Evolutionary conservation across 495 filamentous ascomycete genomes (phyloP).

Genomic region (Acidiella bohemica): DNA sequence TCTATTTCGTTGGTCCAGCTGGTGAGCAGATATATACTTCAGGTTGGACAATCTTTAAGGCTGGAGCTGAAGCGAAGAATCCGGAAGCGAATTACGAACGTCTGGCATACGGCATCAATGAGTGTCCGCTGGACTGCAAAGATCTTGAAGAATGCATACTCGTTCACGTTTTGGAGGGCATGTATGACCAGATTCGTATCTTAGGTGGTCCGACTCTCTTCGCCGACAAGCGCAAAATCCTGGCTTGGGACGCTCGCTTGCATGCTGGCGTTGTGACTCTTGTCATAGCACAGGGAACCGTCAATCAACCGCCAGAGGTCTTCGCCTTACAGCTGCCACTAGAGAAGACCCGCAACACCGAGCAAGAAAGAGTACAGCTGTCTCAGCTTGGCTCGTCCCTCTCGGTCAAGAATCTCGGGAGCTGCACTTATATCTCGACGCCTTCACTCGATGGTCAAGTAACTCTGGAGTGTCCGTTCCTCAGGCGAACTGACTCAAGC

Average conservation of each 20-base stretch:
- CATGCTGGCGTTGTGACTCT: conserved; percentile 6
- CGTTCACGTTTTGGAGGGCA: conserved; percentile 1
- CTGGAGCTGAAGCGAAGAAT: not conserved
- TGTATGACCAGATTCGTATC: conserved; percentile 9
- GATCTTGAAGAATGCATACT: conserved; percentile 4
- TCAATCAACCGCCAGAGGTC: conserved; percentile 9
- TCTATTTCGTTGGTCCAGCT: conserved; percentile 4
- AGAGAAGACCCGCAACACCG: conserved; percentile 8
- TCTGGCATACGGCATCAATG: conserved; percentile 1
- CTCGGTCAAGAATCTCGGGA: not conserved
- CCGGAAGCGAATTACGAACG: too few relatives aligned
- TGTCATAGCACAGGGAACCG: conserved; percentile 5
- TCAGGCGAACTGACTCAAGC: too few relatives aligned
- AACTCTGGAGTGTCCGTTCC: conserved; percentile 5
- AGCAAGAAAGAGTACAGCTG: conserved; percentile 9
- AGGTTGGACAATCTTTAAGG: not conserved
- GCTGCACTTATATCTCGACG: conserved; percentile 5
- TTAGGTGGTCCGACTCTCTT: conserved; percentile 9
- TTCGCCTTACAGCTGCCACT: too few relatives aligned
- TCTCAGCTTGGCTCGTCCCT: conserved; percentile 10
- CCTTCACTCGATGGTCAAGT: conserved; percentile 5
- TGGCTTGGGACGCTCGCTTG: conserved; percentile 10
- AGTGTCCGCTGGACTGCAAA: not conserved
- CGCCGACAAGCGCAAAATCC: conserved; percentile 8
- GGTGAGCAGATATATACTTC: not conserved